Base-by-base conservation (phyloP, 129 eudicot genomes). In the Logfia minima region DNA sequence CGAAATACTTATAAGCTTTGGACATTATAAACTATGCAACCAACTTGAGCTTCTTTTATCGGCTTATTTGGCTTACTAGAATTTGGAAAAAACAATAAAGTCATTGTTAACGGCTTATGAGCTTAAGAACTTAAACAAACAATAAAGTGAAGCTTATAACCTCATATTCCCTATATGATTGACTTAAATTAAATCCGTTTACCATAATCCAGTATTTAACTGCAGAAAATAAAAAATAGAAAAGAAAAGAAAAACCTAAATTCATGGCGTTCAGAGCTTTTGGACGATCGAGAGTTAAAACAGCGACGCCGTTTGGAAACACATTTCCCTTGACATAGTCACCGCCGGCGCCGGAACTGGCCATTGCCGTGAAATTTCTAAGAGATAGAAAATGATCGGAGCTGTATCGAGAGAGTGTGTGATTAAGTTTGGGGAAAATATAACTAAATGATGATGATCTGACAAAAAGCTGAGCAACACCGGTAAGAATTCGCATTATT, bases 251-350 rank as follows among this genome's bases (percentile, higher is more conserved):
- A 67, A 22, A 32, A 92, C 98, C 98, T 85, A 90, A 59, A 68
- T 88, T 92, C 98, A 92, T 90, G 78, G 98, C 98, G 65, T 92
- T 92, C 75, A 92, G 92, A 53, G 98, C 96, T 83, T 88, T 90
- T 32, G 98, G 92, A 68, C 98, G 98, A 85, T 92, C 98, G 62
- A 92, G 92, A 73, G 98, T 92, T 80, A 92, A 75, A 35, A 92
- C 77, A 5, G 90, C 95, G 77, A 92, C 86, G 83, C 98, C 98
- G 83, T 92, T 92, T 0, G 90, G 87, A 71, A 64, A 85, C 53
- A 92, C 88, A 66, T 34, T 83, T 31, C 98, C 98, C 74, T 83
- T 90, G 53, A 90, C 95, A 32, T 83, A 88, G 29, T 90, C 96
- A 43, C 84, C 94, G 56, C 64, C 74, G 31, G 70, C 80, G 88